These are phyloP conservation scores for Cryptococcus amylolentus DNA, from an alignment of 1,284 basidiomycete genomes.

Conservation along the genomic window DNA sequence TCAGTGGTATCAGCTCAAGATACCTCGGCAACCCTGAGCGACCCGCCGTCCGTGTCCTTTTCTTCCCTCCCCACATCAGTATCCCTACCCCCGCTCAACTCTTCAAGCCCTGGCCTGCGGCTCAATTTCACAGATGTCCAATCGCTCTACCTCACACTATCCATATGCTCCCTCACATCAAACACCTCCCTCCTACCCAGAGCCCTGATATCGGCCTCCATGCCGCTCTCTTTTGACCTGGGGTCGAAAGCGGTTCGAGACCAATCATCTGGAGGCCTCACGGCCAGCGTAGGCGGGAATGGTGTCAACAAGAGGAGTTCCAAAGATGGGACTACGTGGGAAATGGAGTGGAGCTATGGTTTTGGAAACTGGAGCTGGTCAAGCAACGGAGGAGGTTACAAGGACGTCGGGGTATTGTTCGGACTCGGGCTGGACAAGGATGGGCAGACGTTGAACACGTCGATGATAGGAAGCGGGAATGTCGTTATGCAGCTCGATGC, in stretches of 20 bases:
- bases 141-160: constrained; percentile 27
- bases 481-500: constrained; percentile 22
- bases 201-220: constrained; percentile 40
- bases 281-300: constrained; percentile 45
- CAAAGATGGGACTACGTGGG: constrained; percentile 54
- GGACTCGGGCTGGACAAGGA: constrained; percentile 54
- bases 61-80: constrained; percentile 14
- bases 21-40: constrained; percentile 1
- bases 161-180: constrained; percentile 26
- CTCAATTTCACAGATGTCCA: constrained; percentile 19
- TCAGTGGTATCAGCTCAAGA: background rate
- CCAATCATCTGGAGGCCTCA: constrained; percentile 58
- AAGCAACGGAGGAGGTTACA: constrained; percentile 50
- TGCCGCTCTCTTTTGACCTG: constrained; percentile 57
- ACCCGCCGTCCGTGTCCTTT: constrained; percentile 12
- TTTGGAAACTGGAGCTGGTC: constrained; percentile 58
- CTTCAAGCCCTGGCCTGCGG: constrained; percentile 13
- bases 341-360: constrained; percentile 55
- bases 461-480: constrained; percentile 28
- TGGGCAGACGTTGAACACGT: constrained; percentile 35
- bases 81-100: constrained; percentile 25
- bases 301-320: constrained; percentile 47
- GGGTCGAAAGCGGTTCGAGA: constrained; percentile 49
- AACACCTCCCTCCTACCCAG: constrained; percentile 27
- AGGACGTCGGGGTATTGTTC: constrained; percentile 14